Base-by-base conservation (phyloP, 2,329 filamentous ascomycete species). In the Ophiostoma ips region DNA sequence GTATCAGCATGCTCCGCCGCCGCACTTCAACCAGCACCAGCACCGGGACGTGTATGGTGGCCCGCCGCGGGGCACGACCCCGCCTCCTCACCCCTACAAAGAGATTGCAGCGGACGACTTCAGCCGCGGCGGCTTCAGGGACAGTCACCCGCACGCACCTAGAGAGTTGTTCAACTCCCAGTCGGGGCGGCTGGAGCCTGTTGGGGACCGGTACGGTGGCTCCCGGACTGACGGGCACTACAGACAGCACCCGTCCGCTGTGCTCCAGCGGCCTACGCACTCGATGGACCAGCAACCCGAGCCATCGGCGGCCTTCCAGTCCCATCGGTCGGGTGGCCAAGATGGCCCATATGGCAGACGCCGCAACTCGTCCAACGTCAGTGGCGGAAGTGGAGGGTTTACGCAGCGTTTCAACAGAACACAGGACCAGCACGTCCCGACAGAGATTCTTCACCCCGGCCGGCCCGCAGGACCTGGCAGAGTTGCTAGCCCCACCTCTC, bases 81-180 rank as follows among this genome's bases (percentile, higher is more conserved):
- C 70, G 16, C 71, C 71, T 47, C 72, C 71, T 16, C 71, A 71
- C 18, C 46, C 33, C 3, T 75, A 83, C 0, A 87, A 87, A 60
- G 89, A 96, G 62, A 94, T 95, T 55, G 87, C 88, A 6, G 85
- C 89, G 0, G 92, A 96, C 63, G 90, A 95, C 57, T 96, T 95
- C 61, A 94, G 83, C 62, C 77, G 92, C 55, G 79, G 83, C 48
- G 77, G 81, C 33, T 94, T 86, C 82, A 77, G 84, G 59, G 87
- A 95, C 54, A 76, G 81, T 5, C 71, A 73, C 34, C 62, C 70
- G 1, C 71, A 76, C 50, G 71, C 75, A 11, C 81, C 78, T 54
- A 75, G 85, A 51, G 89, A 96, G 63, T 71, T 96, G 0, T 96
- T 81, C 68, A 95, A 96, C 63, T 94, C 90, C n/a, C 84, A 94